Conservation (phyloP, 2,329 filamentous ascomycete species). For the Myrmaecium sp. region DNA sequence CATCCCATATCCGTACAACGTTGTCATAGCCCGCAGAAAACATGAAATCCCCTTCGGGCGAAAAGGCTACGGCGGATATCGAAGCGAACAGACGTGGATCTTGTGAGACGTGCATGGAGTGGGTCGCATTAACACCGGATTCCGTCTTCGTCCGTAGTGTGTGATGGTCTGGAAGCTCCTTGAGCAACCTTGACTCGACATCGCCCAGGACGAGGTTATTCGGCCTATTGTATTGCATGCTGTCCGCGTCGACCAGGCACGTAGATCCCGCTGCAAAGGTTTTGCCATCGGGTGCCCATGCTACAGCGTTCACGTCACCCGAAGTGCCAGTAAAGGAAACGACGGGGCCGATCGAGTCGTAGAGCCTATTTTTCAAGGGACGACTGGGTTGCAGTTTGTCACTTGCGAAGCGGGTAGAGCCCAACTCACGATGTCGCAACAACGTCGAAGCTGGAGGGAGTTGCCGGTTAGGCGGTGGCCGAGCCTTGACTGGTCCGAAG, state of each 20-base stretch:
- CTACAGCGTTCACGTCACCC: slow-evolving; percentile 37
- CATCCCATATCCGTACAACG: slow-evolving; percentile 27
- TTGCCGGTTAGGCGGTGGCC: not conserved
- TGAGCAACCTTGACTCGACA: slow-evolving; percentile 21
- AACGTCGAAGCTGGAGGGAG: slow-evolving; percentile 4
- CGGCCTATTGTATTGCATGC: slow-evolving; percentile 42
- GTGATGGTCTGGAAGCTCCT: slow-evolving; percentile 38
- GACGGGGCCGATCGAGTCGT: slow-evolving; percentile 25
- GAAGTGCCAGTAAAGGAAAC: slow-evolving; percentile 40
- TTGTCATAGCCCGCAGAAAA: slow-evolving; percentile 40
- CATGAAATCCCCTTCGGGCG: slow-evolving; percentile 25
- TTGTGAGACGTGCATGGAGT: slow-evolving; percentile 30
- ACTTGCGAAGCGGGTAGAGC: slow-evolving; percentile 14
- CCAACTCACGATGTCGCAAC: slow-evolving; percentile 17
- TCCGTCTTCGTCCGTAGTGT: slow-evolving; percentile 23
- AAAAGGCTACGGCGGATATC: slow-evolving; percentile 38
- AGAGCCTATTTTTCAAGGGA: slow-evolving; percentile 12
- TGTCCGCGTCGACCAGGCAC: slow-evolving; percentile 35
- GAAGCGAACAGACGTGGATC: slow-evolving; percentile 39
- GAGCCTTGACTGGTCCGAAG: not conserved
- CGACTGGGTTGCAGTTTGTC: slow-evolving; percentile 10
- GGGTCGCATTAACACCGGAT: slow-evolving; percentile 23
- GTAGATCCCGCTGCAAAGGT: slow-evolving; percentile 40
- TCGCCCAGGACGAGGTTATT: slow-evolving; percentile 41
- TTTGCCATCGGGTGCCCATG: slow-evolving; percentile 38